These are phyloP conservation scores for Atkinsonella hypoxylon DNA, from an alignment of 2,329 filamentous ascomycete genomes.

Conservation along the genomic window DNA sequence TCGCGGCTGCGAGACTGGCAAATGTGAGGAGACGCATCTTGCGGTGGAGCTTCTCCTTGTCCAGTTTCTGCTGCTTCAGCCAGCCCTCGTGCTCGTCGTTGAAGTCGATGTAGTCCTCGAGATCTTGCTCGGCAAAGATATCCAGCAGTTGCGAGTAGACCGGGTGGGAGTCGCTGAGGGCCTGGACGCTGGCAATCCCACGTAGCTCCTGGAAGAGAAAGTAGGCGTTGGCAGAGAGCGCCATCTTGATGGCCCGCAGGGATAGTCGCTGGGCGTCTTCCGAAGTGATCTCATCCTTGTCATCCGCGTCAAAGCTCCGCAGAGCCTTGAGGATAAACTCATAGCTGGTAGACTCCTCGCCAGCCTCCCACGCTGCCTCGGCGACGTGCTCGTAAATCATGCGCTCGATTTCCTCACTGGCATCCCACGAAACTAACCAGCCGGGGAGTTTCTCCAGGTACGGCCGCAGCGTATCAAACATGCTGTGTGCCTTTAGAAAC, in stretches of 20 bases:
- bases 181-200: slow-evolving; percentile 71
- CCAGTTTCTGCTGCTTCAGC: slow-evolving; percentile 62
- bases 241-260: slow-evolving; percentile 42
- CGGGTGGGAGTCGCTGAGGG: slow-evolving; percentile 72
- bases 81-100: slow-evolving; percentile 81
- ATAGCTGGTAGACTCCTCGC: slow-evolving; percentile 59
- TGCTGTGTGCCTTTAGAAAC: slow-evolving; percentile 61
- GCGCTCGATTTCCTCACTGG: slow-evolving; percentile 70
- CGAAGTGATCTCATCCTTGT: slow-evolving; percentile 42
- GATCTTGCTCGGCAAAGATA: slow-evolving; percentile 85
- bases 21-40: slow-evolving; percentile 97
- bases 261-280: slow-evolving; percentile 50
- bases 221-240: slow-evolving; percentile 39
- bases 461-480: slow-evolving; percentile 74
- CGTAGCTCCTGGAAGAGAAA: slow-evolving; percentile 74
- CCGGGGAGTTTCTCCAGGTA: slow-evolving; percentile 72
- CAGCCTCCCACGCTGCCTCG: slow-evolving; percentile 66
- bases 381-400: slow-evolving; percentile 75
- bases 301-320: slow-evolving; percentile 45
- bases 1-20: slow-evolving; percentile 74
- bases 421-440: slow-evolving; percentile 77
- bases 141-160: slow-evolving; percentile 86
- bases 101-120: slow-evolving; percentile 95
- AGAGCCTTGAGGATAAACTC: slow-evolving; percentile 54
- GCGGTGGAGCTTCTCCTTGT: slow-evolving; percentile 65